Conservation (phyloP, 1,284 basidiomycete genomes). For the Abortiporus biennis region DNA sequence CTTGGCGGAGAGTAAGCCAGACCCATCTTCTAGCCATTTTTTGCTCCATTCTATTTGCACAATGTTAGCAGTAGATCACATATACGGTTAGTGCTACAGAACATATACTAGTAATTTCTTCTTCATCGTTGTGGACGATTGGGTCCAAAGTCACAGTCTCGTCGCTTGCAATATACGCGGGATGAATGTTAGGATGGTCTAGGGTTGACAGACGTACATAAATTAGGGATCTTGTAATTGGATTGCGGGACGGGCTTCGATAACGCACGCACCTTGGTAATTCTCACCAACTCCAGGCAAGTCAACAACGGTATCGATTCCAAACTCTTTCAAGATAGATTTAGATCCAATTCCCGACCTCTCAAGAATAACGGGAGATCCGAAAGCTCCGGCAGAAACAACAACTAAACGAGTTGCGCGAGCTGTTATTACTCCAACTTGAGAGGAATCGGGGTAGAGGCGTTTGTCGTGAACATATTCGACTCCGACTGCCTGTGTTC, state of each 20-base stretch:
- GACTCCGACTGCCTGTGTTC: conserved; percentile 8
- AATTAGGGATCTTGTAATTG: too few species aligned
- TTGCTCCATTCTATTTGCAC: not conserved
- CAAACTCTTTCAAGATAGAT: not conserved
- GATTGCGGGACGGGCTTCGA: too few species aligned
- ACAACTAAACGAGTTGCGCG: not conserved
- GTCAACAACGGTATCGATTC: not conserved
- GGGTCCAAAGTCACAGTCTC: not conserved
- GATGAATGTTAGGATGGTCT: not conserved
- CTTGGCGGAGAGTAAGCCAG: not conserved
- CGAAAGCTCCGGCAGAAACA: not conserved
- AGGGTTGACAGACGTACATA: not conserved
- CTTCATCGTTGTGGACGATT: not conserved
- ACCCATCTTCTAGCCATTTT: not conserved
- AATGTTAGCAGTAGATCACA: not conserved
- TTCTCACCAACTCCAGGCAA: not conserved
- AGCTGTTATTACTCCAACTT: not conserved
- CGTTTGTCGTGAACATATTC: conserved; percentile 8
- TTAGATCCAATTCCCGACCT: not conserved
- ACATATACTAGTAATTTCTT: not conserved
- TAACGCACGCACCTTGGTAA: not conserved
- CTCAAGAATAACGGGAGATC: not conserved
- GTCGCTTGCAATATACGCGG: not conserved
- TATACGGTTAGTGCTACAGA: not conserved
- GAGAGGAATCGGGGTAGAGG: conserved; percentile 14